phyloP scores from a whole-genome alignment of 2,329 filamentous ascomycete genomes.

The Pseudophaeomoniella oleicola region DNA sequence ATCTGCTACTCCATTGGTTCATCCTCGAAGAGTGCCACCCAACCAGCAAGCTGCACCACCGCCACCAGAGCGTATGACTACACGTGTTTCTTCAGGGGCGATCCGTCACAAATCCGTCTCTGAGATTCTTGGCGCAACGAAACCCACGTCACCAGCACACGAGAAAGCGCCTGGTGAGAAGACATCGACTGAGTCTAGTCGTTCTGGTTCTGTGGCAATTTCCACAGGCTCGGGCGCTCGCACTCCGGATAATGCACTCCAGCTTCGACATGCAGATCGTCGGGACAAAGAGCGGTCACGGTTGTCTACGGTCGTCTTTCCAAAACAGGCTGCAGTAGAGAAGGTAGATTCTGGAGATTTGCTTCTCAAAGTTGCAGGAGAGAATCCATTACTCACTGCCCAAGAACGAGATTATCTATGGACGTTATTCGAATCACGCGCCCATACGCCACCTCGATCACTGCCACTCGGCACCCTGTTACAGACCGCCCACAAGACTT shows the following conservation, averaged over 20 bases:
- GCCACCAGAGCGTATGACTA: slow-evolving; percentile 45
- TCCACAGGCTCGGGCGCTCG: slow-evolving; percentile 7
- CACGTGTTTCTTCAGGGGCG: slow-evolving; percentile 54
- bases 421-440: slow-evolving; percentile 47
- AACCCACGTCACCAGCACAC: slow-evolving; percentile 17
- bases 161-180: slow-evolving; percentile 16
- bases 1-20: neutral
- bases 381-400: slow-evolving; percentile 29
- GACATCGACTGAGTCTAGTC: slow-evolving; percentile 14
- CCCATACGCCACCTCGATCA: slow-evolving; percentile 38
- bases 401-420: slow-evolving; percentile 46
- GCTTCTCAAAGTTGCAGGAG: slow-evolving; percentile 37
- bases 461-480: slow-evolving; percentile 54
- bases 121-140: slow-evolving; percentile 51
- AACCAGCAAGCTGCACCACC: slow-evolving; percentile 9
- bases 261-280: slow-evolving; percentile 30
- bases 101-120: slow-evolving; percentile 59
- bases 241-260: slow-evolving; percentile 16
- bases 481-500: slow-evolving; percentile 71
- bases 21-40: neutral
- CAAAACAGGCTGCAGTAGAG: slow-evolving; percentile 42
- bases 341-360: slow-evolving; percentile 25
- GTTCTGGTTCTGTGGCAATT: slow-evolving; percentile 5
- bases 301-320: slow-evolving; percentile 64
- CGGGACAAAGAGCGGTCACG: slow-evolving; percentile 47